Percentiles rank a stretch among this genome's conserved stretches.
phyloP scores from a whole-genome alignment of 2,329 filamentous ascomycete genomes.

The Alternaria sp. region DNA sequence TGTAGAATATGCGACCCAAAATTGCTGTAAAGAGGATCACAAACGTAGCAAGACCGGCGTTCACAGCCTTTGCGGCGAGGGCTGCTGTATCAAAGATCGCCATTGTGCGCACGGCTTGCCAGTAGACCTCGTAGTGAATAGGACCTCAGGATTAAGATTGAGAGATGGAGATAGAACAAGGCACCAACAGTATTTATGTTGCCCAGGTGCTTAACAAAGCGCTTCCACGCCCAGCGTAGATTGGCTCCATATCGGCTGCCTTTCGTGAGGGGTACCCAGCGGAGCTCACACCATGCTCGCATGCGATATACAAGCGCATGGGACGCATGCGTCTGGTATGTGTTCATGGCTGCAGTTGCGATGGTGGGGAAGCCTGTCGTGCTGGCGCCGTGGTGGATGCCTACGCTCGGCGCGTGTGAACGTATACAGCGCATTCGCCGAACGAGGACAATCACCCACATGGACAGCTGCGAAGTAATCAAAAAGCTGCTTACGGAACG shows the following conservation, averaged over 20 bases:
- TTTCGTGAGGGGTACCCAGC: neutral
- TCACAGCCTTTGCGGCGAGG: neutral
- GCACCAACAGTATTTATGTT: neutral
- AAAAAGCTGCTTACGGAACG: neutral
- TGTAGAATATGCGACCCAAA: slow-evolving; percentile 40
- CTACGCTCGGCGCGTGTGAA: neutral
- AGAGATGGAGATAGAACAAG: neutral
- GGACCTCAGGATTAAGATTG: neutral
- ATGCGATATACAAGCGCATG: neutral
- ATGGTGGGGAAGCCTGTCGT: neutral
- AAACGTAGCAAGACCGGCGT: slow-evolving; percentile 4
- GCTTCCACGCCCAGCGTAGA: neutral
- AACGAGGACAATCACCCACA: neutral
- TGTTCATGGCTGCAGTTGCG: neutral
- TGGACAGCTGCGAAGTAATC: neutral
- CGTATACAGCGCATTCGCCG: neutral
- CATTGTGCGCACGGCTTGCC: neutral
- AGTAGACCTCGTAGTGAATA: neutral
- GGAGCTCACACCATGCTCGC: neutral
- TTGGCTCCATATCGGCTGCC: neutral
- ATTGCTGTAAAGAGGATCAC: slow-evolving; percentile 10
- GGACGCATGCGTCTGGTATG: neutral
- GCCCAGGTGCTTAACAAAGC: neutral
- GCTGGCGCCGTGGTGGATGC: neutral
- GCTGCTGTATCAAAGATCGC: neutral